Percentiles rank a stretch among this genome's conserved stretches.
Evolutionary conservation across 2,329 filamentous ascomycete genomes (phyloP).

Genomic region (Daldinia eschscholtzii): DNA sequence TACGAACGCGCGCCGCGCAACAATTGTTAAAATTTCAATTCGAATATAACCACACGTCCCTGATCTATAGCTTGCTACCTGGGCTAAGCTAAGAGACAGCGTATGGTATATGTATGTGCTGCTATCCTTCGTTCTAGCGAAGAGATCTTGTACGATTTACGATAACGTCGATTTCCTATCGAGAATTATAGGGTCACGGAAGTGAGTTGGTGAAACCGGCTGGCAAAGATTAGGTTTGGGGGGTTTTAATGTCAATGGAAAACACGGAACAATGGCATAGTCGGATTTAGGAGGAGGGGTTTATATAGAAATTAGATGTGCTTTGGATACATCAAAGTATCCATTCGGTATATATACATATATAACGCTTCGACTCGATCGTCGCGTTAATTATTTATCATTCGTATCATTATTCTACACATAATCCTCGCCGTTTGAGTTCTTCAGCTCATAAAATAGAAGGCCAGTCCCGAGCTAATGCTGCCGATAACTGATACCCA

Average conservation of each 20-base stretch:
- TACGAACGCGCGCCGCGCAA: too few relatives aligned
- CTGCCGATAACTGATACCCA: not conserved
- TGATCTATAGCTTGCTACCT: not conserved
- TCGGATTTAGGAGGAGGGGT: not conserved
- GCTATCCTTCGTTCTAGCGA: not conserved
- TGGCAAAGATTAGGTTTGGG: not conserved
- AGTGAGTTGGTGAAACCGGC: not conserved
- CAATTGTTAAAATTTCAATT: too few relatives aligned
- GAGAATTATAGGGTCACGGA: too few relatives aligned
- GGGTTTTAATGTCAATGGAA: not conserved
- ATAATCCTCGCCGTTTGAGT: not conserved
- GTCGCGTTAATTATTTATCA: not conserved
- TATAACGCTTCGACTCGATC: not conserved
- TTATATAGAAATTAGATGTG: too few relatives aligned
- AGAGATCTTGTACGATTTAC: not conserved
- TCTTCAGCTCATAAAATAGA: not conserved
- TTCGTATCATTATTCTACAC: slow-evolving; percentile 2
- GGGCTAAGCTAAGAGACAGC: too few relatives aligned
- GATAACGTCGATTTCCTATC: not conserved
- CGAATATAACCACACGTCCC: too few relatives aligned
- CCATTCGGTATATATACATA: not conserved
- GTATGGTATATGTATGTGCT: too few relatives aligned
- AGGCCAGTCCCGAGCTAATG: not conserved
- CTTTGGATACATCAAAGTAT: not conserved
- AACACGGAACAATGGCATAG: not conserved